Base-by-base conservation (phyloP, 495 filamentous ascomycete genomes). In the Talaromyces nanjingensis region DNA sequence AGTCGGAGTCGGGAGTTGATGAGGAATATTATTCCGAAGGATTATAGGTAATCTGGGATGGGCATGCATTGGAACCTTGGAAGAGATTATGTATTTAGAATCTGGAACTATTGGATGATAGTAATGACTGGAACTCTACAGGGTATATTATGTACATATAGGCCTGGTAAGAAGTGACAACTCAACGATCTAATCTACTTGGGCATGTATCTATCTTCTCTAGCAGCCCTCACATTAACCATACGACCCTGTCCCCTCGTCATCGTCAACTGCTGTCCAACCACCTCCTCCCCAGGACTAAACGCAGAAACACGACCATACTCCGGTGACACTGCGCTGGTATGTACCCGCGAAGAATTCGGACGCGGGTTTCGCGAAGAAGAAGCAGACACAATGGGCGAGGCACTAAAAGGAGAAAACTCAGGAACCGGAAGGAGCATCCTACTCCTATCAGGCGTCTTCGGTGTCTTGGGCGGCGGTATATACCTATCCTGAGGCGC, bases 1-100 rank as follows among this genome's bases (percentile, higher is more conserved):
- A 62, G 60, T 22, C 33, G 42, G 29, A 62, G 60, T 54, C 16
- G 16, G 8, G 60, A 62, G 39, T 62, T 62, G 60, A 62, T 62
- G 60, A 62, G 25, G 29, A 37, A 62, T 62, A 49, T 62, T 22
- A 62, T 62, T 62, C 60, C 60, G 42, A 33, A 62, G 42, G 60
- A 62, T 62, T 62, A 62, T 6, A 42, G 37, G 4, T 42, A 16
- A 16, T 62, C 55, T 4, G 16, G 27, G 25, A 58, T 34, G 7
- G 24, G 1, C 9, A 49, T 8, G 45, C 16, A 0, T 42, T 42
- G 22, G 22, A 24, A 24, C 16, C 0, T 42, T 42, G 22, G 22
- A 24, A 24, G 22, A 24, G 22, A 24, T 24, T 24, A 24, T 20
- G 45, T 18, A 18, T 20, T 22, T 49, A 20, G 45, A 49, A 20